A percentile compares a stretch with the other conserved stretches of the same genome.
Conservation (phyloP, 371 early-diverging fungal species). For the Smittium culicis region DNA sequence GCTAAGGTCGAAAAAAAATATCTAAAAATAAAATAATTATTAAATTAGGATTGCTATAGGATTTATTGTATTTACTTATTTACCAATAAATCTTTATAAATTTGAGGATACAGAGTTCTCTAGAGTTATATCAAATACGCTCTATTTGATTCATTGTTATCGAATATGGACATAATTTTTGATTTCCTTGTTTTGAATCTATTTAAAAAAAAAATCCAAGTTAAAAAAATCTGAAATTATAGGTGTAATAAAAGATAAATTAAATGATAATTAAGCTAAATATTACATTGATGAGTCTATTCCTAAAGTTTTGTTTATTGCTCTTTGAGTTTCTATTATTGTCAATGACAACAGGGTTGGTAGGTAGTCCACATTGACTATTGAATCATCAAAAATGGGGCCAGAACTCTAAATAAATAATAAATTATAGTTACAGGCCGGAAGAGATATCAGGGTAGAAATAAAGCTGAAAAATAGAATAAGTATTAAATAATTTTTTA, state of each 20-base stretch:
- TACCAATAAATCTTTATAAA: no score
- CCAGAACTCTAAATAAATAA: constrained; percentile 1
- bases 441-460: no score
- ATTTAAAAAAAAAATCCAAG: neutral
- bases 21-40: no score
- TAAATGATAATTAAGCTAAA: neutral
- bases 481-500: no score
- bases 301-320: neutral
- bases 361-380: constrained; percentile 2
- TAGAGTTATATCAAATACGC: neutral
- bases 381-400: constrained; percentile 6
- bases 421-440: no score
- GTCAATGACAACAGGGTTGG: constrained; percentile 1
- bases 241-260: neutral
- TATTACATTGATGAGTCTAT: constrained; percentile 1
- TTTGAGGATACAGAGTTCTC: no score
- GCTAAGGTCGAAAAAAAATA: no score
- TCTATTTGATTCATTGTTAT: neutral
- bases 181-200: neutral
- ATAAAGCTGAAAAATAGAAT: no score
- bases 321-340: constrained; percentile 1
- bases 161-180: neutral
- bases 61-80: no score
- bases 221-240: neutral
- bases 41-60: no score